These are phyloP conservation scores for Malassezia pachydermatis DNA, from an alignment of 1,284 basidiomycete species.

Conservation along the genomic window DNA sequence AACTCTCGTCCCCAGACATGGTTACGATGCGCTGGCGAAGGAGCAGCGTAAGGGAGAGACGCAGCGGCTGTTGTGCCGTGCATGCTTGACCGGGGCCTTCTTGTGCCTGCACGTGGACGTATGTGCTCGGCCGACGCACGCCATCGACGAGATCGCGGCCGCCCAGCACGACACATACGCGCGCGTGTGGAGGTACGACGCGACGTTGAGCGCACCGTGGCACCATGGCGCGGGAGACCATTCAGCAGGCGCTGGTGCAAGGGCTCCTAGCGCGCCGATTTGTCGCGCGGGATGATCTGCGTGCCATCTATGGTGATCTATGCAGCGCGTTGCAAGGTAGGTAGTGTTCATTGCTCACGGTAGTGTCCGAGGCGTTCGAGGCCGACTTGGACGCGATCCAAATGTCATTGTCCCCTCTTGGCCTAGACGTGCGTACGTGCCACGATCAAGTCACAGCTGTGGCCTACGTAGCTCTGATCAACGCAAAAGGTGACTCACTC, in stretches of 20 bases:
- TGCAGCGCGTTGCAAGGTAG: not conserved
- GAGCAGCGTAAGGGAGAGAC: not conserved
- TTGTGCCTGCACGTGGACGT: too few species aligned
- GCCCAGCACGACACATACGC: too few species aligned
- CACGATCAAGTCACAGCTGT: constrained; percentile 23
- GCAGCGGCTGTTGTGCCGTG: too few species aligned
- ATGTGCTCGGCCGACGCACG: not conserved
- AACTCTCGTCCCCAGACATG: constrained; percentile 3
- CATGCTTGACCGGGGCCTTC: too few species aligned
- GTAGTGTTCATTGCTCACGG: not conserved
- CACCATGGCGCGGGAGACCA: not conserved
- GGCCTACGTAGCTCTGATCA: constrained; percentile 28
- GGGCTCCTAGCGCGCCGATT: constrained; percentile 9
- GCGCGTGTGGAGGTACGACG: too few species aligned
- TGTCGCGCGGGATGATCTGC: constrained; percentile 1
- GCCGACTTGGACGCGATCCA: constrained; percentile 8
- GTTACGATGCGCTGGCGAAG: too few species aligned
- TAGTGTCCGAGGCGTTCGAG: not conserved
- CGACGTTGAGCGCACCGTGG: not conserved
- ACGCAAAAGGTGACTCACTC: constrained; percentile 31
- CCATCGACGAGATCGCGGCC: not conserved
- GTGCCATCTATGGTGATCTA: not conserved
- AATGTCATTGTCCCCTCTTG: constrained; percentile 12
- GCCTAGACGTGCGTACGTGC: constrained; percentile 30
- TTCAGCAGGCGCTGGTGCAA: constrained; percentile 16